Evolutionary conservation across 305 asterid species (phyloP), one percentile per base, ranked within the genome.

Genomic region (Fraxinus sp.): DNA sequence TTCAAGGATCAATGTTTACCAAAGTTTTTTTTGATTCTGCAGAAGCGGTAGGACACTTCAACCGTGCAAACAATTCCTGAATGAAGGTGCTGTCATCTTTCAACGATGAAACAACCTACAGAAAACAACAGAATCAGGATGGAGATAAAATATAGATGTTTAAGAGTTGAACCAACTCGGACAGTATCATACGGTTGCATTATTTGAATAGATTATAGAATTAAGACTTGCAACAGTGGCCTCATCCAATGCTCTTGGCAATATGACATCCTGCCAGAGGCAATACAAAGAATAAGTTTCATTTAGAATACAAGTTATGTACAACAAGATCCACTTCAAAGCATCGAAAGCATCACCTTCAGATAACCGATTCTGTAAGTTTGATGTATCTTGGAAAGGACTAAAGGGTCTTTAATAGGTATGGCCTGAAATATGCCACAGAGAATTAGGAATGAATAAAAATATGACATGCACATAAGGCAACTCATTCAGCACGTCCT

Each of bases 341-440:
- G 84, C 32, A 66, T 72, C 52, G 75, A 83, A 75, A 80, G 72
- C 13, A 24, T 86, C 85, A 96, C 99, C 97, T 97, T 97, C 80
- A 97, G 86, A 90, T 93, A 97, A 82, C 97, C 92, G 86, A 97
- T 85, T 88, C 98, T 91, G 86, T 93, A 97, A 64, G 98, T 90
- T 87, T 97, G 99, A 90, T 97, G 99, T 86, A 97, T 95, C 93
- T 92, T 97, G 13, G 98, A 97, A 57, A 90, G 89, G 83, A 90
- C 97, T 78, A 88, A 82, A 39, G 95, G 90, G 85, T 95, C 94
- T 89, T 92, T 94, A 79, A 97, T 95, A 77, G 98, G 95, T 85
- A 97, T 89, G 39, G 94, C 99, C 99, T 96, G 87, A 75, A 86
- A 86, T 57, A 85, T 75, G 83, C 79, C 84, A 83, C 28, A 80